Conservation (phyloP, 78 protist genomes). For the Dictyostelium capitatum region DNA sequence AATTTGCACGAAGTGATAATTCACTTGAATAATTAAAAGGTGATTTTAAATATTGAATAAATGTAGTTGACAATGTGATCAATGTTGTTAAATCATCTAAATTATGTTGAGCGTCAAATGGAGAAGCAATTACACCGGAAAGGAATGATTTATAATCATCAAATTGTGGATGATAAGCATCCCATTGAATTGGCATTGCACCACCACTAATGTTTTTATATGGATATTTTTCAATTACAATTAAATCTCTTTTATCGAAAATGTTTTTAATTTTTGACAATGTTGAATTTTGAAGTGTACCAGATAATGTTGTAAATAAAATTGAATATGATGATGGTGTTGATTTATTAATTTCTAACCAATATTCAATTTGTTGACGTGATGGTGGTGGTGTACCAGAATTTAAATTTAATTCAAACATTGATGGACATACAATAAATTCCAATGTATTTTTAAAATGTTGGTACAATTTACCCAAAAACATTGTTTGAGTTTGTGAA, state of each 20-base stretch:
- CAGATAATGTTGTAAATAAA: conserved; percentile 31
- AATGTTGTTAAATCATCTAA: conserved; percentile 13
- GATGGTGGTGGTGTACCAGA: conserved; percentile 34
- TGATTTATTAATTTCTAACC: conserved; percentile 49
- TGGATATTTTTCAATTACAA: conserved; percentile 66
- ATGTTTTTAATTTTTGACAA: conserved; percentile 39
- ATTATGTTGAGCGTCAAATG: conserved; percentile 17
- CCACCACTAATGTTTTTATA: neutral
- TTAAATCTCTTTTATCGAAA: conserved; percentile 42
- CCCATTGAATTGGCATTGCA: conserved; percentile 15
- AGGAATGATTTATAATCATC: neutral
- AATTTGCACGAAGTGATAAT: conserved; percentile 37
- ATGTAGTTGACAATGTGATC: conserved; percentile 28
- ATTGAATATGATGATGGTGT: neutral
- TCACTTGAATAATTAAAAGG: conserved; percentile 51
- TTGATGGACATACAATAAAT: conserved; percentile 32
- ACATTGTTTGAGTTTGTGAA: conserved; percentile 27
- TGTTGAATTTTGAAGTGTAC: conserved; percentile 10
- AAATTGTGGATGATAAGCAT: conserved; percentile 25
- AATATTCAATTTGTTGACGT: conserved; percentile 75
- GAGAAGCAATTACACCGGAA: conserved; percentile 63
- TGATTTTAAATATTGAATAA: conserved; percentile 46
- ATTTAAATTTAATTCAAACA: conserved; percentile 38
- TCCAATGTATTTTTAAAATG: neutral
- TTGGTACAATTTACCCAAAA: neutral